Evolutionary conservation across 257 asterid species (phyloP).

Genomic region (Asclepias syriaca): DNA sequence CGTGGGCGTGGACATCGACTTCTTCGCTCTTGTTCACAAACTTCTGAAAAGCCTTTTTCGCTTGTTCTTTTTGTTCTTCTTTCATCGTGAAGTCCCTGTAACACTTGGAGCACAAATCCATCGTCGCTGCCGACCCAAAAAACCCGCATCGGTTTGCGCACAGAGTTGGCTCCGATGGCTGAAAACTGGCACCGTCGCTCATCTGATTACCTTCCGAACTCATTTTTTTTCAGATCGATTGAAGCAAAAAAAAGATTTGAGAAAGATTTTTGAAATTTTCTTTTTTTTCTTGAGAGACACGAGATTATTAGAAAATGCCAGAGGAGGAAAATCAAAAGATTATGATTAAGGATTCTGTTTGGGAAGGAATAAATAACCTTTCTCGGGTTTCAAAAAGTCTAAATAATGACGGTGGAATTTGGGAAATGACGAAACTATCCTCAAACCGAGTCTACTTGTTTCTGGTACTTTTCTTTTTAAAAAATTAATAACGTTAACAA

Average conservation of each 20-base stretch:
- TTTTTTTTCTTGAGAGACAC: background rate
- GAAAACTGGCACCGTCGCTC: slow-evolving; percentile 30
- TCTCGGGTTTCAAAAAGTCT: background rate
- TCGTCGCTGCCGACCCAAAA: slow-evolving; percentile 43
- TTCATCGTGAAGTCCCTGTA: slow-evolving; percentile 28
- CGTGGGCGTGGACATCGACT: background rate
- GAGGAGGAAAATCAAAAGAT: background rate
- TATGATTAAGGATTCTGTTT: background rate
- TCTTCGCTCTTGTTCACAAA: slow-evolving; percentile 7
- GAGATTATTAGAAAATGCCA: background rate
- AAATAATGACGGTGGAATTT: slow-evolving; percentile 7
- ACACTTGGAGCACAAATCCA: slow-evolving; percentile 44
- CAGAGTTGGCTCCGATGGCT: slow-evolving; percentile 30
- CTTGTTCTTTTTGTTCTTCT: slow-evolving; percentile 29
- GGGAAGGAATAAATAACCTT: background rate
- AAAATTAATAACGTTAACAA: too few relatives aligned
- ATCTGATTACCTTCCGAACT: slow-evolving; percentile 40
- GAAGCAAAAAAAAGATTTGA: background rate
- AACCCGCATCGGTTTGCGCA: slow-evolving; percentile 49
- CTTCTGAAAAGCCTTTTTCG: slow-evolving; percentile 35
- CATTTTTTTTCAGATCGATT: slow-evolving; percentile 15
- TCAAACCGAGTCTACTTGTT: slow-evolving; percentile 1
- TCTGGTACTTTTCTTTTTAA: background rate
- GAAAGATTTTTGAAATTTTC: background rate
- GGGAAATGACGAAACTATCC: slow-evolving; percentile 10